Evolutionary conservation across 2,329 filamentous ascomycete species (phyloP), one percentile per base, ranked within the genome.

Genomic region (Colletotrichum tamarilloi): DNA sequence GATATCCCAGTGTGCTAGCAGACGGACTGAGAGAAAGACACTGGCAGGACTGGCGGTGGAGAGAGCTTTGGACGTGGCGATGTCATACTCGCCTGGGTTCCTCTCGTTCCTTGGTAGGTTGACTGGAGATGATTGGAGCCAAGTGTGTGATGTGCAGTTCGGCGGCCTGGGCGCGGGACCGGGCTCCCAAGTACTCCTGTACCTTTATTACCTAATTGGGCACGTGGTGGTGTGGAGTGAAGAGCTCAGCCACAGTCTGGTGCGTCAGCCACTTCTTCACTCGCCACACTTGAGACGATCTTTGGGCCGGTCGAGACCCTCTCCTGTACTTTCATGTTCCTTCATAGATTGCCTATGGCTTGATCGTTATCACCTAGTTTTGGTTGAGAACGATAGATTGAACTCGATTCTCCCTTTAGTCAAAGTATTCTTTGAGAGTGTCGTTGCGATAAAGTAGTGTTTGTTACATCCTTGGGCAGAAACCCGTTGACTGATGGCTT

Each of bases 281-380:
- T 72, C 57, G 63, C 68, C 68, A 72, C 68, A 72, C 12, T 4
- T 53, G 26, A n/a, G 32, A 46, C 22, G 30, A 42, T 67, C 22
- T 14, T 22, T 24, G 32, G 9, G 16, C 14, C 9, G 4, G 38
- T n/a, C 14, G 19, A 9, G 28, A 9, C 60, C 35, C 16, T 52
- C 24, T 63, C 19, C n/a, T 38, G 35, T 6, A 38, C 9, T 26
- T 14, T 26, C 24, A 5, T 26, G 26, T 22, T 52, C 38, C 14
- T 22, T 16, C 32, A 19, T 3, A 2, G 16, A 62, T 62, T 5
- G 14, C 19, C 8, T 19, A 3, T 46, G 14, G 5, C 24, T 16
- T 38, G 42, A 46, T n/a, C 1, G 1, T 46, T 46, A 1, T 9
- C 9, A 46, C 14, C 16, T 2, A 46, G 16, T 19, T n/a, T 9